Conservation (phyloP, 1,284 basidiomycete species). For the Cryptococcus amylolentus region DNA sequence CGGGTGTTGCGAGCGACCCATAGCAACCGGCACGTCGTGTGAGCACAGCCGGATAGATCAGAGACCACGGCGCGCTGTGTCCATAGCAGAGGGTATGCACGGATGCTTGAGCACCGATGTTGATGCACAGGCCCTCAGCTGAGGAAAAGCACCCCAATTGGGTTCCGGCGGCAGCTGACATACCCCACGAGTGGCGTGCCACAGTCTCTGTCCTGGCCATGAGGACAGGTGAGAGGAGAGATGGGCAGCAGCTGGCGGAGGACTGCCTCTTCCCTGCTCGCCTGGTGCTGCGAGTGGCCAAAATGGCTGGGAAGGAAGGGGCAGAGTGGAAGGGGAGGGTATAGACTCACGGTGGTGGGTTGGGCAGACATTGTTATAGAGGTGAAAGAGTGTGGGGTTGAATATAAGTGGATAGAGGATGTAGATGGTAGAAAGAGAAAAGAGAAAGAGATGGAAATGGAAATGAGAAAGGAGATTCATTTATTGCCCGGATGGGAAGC, state of each 20-base stretch:
- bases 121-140: too few species aligned
- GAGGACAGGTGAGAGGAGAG: conserved; percentile 2
- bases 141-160: too few species aligned
- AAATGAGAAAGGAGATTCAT: not conserved
- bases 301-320: not conserved
- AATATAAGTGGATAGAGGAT: not conserved
- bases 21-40: too few species aligned
- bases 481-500: not conserved
- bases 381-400: not conserved
- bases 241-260: not conserved
- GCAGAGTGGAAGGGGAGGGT: not conserved
- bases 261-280: not conserved
- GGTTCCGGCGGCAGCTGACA: too few species aligned
- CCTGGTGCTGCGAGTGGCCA: not conserved
- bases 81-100: too few species aligned
- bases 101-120: too few species aligned
- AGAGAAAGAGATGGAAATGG: not conserved
- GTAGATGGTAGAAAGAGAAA: conserved; percentile 2
- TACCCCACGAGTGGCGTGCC: too few species aligned
- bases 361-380: conserved; percentile 13
- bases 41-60: too few species aligned
- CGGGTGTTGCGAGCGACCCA: too few species aligned
- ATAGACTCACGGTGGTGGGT: conserved; percentile 11
- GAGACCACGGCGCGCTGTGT: too few species aligned
- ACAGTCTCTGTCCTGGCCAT: too few species aligned